Conservation (phyloP, 768 basidiomycete species). For the Pisolithus albus region DNA sequence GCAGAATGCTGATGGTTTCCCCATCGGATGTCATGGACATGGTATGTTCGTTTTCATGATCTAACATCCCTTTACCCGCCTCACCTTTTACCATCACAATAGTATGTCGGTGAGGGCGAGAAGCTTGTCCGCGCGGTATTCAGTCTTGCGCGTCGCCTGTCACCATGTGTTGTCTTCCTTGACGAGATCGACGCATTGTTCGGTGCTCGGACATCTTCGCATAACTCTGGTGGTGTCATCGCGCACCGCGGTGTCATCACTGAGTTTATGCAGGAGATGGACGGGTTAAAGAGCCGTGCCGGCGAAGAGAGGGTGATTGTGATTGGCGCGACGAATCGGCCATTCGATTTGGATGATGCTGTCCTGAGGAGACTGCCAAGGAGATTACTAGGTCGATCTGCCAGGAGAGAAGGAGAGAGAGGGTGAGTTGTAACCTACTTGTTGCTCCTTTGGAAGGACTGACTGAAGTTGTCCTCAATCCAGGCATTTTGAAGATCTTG, state of each 20-base stretch:
- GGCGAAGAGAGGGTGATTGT: slow-evolving; percentile 79
- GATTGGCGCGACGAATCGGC: slow-evolving; percentile 91
- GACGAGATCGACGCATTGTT: slow-evolving; percentile 95
- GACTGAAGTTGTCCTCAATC: not conserved
- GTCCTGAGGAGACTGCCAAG: slow-evolving; percentile 85
- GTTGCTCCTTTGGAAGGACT: not conserved
- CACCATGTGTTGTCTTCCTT: slow-evolving; percentile 90
- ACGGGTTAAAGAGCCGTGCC: slow-evolving; percentile 71
- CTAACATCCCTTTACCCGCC: not conserved
- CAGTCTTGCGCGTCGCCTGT: slow-evolving; percentile 73
- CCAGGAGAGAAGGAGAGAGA: slow-evolving; percentile 81
- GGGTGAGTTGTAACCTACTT: slow-evolving; percentile 43
- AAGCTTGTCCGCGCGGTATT: slow-evolving; percentile 88
- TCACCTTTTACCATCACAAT: slow-evolving; percentile 1
- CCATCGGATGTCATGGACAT: slow-evolving; percentile 97
- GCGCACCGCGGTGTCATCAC: slow-evolving; percentile 87
- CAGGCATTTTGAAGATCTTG: slow-evolving; percentile 84
- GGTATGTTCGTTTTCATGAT: slow-evolving; percentile 38
- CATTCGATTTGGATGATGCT: slow-evolving; percentile 88
- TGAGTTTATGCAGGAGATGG: slow-evolving; percentile 97
- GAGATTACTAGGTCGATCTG: slow-evolving; percentile 79
- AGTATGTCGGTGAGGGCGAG: slow-evolving; percentile 89
- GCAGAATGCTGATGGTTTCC: slow-evolving; percentile 84
- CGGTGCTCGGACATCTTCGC: slow-evolving; percentile 71
- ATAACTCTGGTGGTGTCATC: slow-evolving; percentile 71